Evolutionary conservation across 1,284 basidiomycete genomes (phyloP), one percentile per base, ranked within the genome.

Genomic region (Abortiporus biennis): DNA sequence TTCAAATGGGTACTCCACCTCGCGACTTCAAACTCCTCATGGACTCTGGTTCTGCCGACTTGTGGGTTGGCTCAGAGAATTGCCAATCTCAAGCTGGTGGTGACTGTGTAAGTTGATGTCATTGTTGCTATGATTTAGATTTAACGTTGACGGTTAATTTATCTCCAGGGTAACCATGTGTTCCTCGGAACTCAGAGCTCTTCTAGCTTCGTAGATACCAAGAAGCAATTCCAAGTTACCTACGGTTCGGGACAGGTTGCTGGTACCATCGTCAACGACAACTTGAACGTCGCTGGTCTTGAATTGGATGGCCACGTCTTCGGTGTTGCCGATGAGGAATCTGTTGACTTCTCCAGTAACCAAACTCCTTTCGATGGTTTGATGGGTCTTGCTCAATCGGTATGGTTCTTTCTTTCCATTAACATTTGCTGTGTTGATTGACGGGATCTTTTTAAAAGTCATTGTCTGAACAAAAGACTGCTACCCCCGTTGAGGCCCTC

Each of bases 31-130:
- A 72, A 24, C 62, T 94, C 54, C 72, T 93, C 38, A 82, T 90
- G 79, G 91, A 94, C 64, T 86, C 85, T 20, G 92, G 91, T 24
- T 89, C 83, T 6, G 81, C 87, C 12, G 91, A 94, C 59, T 70
- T 89, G 30, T 94, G 91, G 88, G 79, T 87, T 15, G 80, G 79
- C 8, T 66, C 69, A 6, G 76, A 81, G 54, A 59, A 61, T 33
- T 86, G 81, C 57, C 54, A 61, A 44, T 72, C 63, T n/a, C 38
- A 52, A 31, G 51, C 38, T n/a, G 76, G 73, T 23, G 70, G 67
- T 29, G 68, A 60, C 48, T 80, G 78, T 54, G 77, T 78, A 57
- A 53, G 73, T 67, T 29, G 27, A 29, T 29, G 27, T n/a, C 27
- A 29, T 29, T 29, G 8, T 29, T 29, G 27, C 8, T 29, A 9